Conservation (phyloP, 768 basidiomycete species). For the Leccinum truebloodii region DNA sequence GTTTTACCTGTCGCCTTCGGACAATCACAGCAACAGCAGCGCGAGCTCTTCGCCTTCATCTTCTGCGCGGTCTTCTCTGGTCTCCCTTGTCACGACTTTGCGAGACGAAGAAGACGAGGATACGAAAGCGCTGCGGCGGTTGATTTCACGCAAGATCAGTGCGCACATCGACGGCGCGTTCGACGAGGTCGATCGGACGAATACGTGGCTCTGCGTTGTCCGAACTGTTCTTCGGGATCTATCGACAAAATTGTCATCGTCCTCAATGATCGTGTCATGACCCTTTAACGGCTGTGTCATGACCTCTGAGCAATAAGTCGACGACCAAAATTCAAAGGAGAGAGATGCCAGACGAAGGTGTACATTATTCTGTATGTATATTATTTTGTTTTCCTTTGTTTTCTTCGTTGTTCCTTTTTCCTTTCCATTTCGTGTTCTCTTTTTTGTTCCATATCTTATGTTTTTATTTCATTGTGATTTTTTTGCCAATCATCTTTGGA, state of each 20-base stretch:
- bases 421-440: not conserved
- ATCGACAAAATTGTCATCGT: constrained; percentile 29
- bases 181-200: constrained; percentile 63
- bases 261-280: constrained; percentile 15
- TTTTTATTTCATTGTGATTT: not conserved
- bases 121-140: constrained; percentile 55
- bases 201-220: constrained; percentile 62
- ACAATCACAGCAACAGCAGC: constrained; percentile 15
- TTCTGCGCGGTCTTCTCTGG: constrained; percentile 36
- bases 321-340: not conserved
- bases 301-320: not conserved
- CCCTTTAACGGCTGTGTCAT: constrained; percentile 6
- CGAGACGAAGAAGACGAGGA: constrained; percentile 66
- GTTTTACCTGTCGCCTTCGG: constrained; percentile 26
- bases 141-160: constrained; percentile 68
- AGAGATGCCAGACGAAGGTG: constrained; percentile 10
- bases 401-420: not conserved
- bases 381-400: constrained; percentile 4
- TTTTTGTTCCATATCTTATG: constrained; percentile 12
- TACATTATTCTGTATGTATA: constrained; percentile 39
- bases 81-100: constrained; percentile 51
- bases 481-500: not conserved
- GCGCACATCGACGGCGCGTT: constrained; percentile 54
- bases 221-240: constrained; percentile 62
- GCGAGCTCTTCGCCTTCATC: constrained; percentile 20